Evolutionary conservation across 2,329 filamentous ascomycete genomes (phyloP).

Genomic region (Lasiodiplodia gonubiensis): DNA sequence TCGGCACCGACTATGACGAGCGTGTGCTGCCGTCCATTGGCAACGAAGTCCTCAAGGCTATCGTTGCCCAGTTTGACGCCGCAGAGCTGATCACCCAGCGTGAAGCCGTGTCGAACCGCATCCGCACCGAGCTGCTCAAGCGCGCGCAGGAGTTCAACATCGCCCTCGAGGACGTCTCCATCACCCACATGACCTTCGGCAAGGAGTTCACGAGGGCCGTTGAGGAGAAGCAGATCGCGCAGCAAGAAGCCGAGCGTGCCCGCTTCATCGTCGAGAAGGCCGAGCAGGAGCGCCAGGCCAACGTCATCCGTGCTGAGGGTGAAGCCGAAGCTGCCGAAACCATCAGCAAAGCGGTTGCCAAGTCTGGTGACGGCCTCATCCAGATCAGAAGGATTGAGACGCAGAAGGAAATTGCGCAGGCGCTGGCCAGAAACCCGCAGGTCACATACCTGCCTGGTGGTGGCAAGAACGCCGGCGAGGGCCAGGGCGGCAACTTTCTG

Average conservation of each 20-base stretch:
- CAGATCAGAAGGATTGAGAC: conserved; percentile 98
- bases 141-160: conserved; percentile 98
- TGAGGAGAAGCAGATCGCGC: conserved; percentile 99
- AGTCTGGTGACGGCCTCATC: conserved; percentile 90
- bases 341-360: conserved; percentile 91
- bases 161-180: conserved; percentile 96
- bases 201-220: conserved; percentile 98
- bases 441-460: conserved; percentile 91
- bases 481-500: conserved; percentile 65
- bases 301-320: conserved; percentile 96
- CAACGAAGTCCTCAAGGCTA: conserved; percentile 62
- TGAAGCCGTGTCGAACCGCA: conserved; percentile 94
- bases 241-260: conserved; percentile 96
- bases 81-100: conserved; percentile 88
- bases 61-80: conserved; percentile 60
- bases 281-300: conserved; percentile 98
- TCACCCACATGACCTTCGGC: conserved; percentile 99
- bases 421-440: conserved; percentile 87
- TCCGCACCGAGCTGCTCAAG: conserved; percentile 88
- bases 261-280: conserved; percentile 98
- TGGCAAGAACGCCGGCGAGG: conserved; percentile 61
- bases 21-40: conserved; percentile 61
- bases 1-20: conserved; percentile 95
- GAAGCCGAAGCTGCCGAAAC: conserved; percentile 97
- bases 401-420: conserved; percentile 91